A percentile compares a stretch with the other conserved stretches of the same genome.
Conservation (phyloP, 208 protist genomes). For the Trypanosoma avium region DNA sequence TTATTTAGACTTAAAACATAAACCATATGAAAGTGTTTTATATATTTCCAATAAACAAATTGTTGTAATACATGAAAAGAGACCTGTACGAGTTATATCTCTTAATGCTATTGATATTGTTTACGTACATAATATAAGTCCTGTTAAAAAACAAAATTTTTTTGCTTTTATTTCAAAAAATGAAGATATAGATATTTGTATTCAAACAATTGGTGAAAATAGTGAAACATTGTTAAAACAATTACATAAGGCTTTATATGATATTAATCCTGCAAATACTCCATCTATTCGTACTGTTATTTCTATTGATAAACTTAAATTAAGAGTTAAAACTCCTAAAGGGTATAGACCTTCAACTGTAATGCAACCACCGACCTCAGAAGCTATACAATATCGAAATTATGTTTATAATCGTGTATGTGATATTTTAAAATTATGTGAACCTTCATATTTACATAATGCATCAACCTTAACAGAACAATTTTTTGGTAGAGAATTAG, state of each 20-base stretch:
- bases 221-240: not conserved
- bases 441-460: conserved; percentile 5
- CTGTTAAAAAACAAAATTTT: not conserved
- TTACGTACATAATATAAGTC: conserved; percentile 1
- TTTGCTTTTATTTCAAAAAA: conserved; percentile 5
- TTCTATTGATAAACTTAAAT: not conserved
- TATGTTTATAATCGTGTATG: conserved; percentile 9
- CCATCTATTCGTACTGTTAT: not conserved
- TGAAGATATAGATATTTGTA: conserved; percentile 17
- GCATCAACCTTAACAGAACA: conserved; percentile 2
- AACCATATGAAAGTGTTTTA: not conserved
- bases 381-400: conserved; percentile 11
- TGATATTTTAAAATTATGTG: conserved; percentile 7
- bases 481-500: conserved; percentile 15
- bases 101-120: conserved; percentile 6
- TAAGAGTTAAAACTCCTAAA: conserved; percentile 3
- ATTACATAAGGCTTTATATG: not conserved
- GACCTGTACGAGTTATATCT: conserved; percentile 14
- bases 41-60: conserved; percentile 9
- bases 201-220: not conserved
- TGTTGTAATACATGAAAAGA: conserved; percentile 5
- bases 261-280: not conserved
- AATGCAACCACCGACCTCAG: conserved; percentile 5
- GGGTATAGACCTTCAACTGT: conserved; percentile 1
- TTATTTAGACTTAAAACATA: not conserved